Conservation (phyloP, 2,329 filamentous ascomycete species). For the Cadophora sp. region DNA sequence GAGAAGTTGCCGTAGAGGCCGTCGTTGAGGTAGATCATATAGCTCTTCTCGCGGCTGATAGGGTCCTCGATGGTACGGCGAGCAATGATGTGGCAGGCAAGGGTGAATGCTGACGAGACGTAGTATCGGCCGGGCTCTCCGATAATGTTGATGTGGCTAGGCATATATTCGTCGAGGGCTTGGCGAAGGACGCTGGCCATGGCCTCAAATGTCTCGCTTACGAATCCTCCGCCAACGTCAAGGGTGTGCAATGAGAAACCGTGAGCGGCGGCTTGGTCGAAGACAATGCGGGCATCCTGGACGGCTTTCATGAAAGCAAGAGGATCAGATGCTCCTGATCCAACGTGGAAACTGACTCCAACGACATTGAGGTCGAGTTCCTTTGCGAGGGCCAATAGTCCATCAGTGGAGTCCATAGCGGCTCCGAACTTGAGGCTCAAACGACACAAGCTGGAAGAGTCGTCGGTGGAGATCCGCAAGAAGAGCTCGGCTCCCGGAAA, state of each 20-base stretch:
- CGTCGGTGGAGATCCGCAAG: slow-evolving; percentile 94
- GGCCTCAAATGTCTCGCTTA: slow-evolving; percentile 85
- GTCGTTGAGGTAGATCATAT: slow-evolving; percentile 98
- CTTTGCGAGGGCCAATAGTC: slow-evolving; percentile 80
- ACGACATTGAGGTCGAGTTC: slow-evolving; percentile 88
- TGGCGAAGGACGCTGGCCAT: slow-evolving; percentile 83
- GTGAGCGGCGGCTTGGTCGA: slow-evolving; percentile 79
- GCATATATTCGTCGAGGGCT: slow-evolving; percentile 89
- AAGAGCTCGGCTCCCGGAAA: slow-evolving; percentile 90
- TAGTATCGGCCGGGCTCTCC: slow-evolving; percentile 98
- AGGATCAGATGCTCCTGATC: slow-evolving; percentile 95
- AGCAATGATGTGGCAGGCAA: slow-evolving; percentile 95
- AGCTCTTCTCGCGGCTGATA: slow-evolving; percentile 69
- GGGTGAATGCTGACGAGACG: slow-evolving; percentile 89
- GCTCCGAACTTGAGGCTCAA: slow-evolving; percentile 98
- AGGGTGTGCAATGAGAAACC: slow-evolving; percentile 86
- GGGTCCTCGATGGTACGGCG: slow-evolving; percentile 86
- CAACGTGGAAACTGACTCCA: slow-evolving; percentile 97
- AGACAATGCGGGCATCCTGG: slow-evolving; percentile 85
- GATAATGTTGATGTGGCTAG: slow-evolving; percentile 79
- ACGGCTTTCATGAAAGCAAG: slow-evolving; percentile 90
- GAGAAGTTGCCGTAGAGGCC: slow-evolving; percentile 98
- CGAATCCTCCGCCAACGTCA: slow-evolving; percentile 94
- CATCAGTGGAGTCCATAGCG: slow-evolving; percentile 79
- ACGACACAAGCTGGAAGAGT: slow-evolving; percentile 91